Evolutionary conservation across 495 filamentous ascomycete species (phyloP).

Genomic region (Ramalina peruviana): DNA sequence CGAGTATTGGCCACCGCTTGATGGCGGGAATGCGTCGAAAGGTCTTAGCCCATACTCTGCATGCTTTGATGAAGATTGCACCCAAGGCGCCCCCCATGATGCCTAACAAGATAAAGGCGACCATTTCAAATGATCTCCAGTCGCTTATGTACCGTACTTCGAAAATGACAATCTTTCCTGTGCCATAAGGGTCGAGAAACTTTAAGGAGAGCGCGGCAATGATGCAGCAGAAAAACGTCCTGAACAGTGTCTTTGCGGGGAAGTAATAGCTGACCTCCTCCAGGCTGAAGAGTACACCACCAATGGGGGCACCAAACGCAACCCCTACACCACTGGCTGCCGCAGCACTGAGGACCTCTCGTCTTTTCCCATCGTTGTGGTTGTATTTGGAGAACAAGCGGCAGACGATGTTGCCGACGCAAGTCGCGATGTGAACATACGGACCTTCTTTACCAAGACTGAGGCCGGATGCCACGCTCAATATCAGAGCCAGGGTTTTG

Average conservation of each 20-base stretch:
- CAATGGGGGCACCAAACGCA: conserved; percentile 86
- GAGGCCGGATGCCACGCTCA: conserved; percentile 83
- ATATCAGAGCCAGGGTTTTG: conserved; percentile 70
- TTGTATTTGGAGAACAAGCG: conserved; percentile 89
- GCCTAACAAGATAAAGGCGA: conserved; percentile 71
- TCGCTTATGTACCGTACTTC: conserved; percentile 84
- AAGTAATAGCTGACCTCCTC: conserved; percentile 98
- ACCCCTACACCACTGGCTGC: conserved; percentile 90
- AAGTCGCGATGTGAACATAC: conserved; percentile 93
- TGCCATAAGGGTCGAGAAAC: conserved; percentile 92
- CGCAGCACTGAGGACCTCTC: conserved; percentile 85
- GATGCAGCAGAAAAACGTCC: conserved; percentile 98
- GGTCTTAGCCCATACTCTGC: conserved; percentile 69
- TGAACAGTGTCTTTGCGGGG: conserved; percentile 93
- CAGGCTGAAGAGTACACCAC: conserved; percentile 83
- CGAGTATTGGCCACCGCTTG: conserved; percentile 71
- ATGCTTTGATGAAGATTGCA: conserved; percentile 94
- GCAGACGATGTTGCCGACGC: conserved; percentile 89
- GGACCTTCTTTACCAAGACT: conserved; percentile 95
- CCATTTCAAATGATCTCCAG: conserved; percentile 88
- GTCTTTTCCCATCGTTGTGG: conserved; percentile 76
- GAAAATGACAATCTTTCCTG: conserved; percentile 90
- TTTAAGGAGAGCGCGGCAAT: conserved; percentile 79
- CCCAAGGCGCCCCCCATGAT: conserved; percentile 72
- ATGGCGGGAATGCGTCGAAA: conserved; percentile 73